Conservation (phyloP, 768 basidiomycete species). For the Rhizopogon vulgaris region DNA sequence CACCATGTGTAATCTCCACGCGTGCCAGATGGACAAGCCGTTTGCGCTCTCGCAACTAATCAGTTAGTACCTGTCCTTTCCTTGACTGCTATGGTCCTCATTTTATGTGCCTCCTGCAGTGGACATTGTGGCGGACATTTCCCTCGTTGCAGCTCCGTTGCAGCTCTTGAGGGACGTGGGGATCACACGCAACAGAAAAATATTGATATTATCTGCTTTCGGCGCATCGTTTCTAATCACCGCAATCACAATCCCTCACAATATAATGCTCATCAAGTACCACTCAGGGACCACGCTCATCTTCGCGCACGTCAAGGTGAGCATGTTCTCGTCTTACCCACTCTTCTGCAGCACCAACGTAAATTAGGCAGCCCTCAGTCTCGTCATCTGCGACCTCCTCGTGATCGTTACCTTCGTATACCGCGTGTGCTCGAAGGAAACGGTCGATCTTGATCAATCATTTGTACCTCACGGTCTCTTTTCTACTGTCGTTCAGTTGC, state of each 20-base stretch:
- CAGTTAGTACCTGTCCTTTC: slow-evolving; percentile 9
- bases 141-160: slow-evolving; percentile 15
- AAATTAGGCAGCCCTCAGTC: slow-evolving; percentile 15
- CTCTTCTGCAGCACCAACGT: neutral
- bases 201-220: slow-evolving; percentile 15
- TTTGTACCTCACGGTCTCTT: neutral
- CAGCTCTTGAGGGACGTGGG: slow-evolving; percentile 4
- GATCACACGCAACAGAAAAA: slow-evolving; percentile 9
- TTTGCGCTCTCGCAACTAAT: slow-evolving; percentile 15
- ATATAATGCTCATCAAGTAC: slow-evolving; percentile 2
- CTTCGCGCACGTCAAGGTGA: slow-evolving; percentile 18
- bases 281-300: slow-evolving; percentile 4
- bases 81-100: neutral
- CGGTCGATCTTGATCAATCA: slow-evolving; percentile 2
- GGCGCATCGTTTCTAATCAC: slow-evolving; percentile 14
- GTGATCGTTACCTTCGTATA: slow-evolving; percentile 19
- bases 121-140: slow-evolving; percentile 13
- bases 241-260: slow-evolving; percentile 14
- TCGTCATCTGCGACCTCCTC: slow-evolving; percentile 21
- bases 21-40: slow-evolving; percentile 1
- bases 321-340: neutral
- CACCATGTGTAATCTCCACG: neutral
- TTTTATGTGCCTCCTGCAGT: slow-evolving; percentile 6
- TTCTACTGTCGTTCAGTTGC: neutral
- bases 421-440: slow-evolving; percentile 6